A percentile compares a stretch with the other conserved stretches of the same genome.
Conservation (phyloP, 1,139 yeast species). For the Hyphopichia pseudoburtonii region DNA sequence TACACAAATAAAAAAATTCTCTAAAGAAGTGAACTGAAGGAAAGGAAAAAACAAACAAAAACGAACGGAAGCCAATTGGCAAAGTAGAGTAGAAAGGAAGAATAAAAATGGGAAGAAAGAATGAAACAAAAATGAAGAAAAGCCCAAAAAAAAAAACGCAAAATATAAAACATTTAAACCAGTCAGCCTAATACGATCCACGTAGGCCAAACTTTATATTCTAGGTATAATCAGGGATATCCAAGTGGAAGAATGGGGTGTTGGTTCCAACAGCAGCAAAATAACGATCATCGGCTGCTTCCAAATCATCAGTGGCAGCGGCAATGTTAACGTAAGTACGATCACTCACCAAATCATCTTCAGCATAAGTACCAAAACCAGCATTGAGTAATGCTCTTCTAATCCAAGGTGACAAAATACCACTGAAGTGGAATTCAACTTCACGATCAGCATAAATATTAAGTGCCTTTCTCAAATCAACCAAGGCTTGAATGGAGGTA, state of each 20-base stretch:
- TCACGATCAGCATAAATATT: conserved; percentile 77
- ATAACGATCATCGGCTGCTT: conserved; percentile 34
- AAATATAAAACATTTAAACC: no score
- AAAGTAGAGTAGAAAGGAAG: no score
- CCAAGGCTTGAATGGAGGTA: conserved; percentile 75
- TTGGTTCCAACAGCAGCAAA: conserved; percentile 67
- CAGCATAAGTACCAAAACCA: conserved; percentile 71
- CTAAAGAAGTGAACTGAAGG: background rate
- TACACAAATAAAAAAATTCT: no score
- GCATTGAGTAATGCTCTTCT: conserved; percentile 72
- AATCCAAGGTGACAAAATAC: conserved; percentile 84
- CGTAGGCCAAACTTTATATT: background rate
- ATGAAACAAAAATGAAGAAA: no score
- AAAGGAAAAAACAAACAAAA: background rate
- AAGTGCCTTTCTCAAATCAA: conserved; percentile 72
- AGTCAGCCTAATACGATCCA: background rate
- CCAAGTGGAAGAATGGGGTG: conserved; percentile 85
- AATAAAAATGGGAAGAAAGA: background rate
- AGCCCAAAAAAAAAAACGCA: no score
- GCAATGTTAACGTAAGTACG: conserved; percentile 43
- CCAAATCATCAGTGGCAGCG: conserved; percentile 33
- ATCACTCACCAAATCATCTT: conserved; percentile 41
- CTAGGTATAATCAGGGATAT: conserved; percentile 68
- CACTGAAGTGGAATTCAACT: conserved; percentile 87
- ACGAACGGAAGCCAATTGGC: no score